Evolutionary conservation across 768 basidiomycete genomes (phyloP).

Genomic region (Pisolithus tinctorius): DNA sequence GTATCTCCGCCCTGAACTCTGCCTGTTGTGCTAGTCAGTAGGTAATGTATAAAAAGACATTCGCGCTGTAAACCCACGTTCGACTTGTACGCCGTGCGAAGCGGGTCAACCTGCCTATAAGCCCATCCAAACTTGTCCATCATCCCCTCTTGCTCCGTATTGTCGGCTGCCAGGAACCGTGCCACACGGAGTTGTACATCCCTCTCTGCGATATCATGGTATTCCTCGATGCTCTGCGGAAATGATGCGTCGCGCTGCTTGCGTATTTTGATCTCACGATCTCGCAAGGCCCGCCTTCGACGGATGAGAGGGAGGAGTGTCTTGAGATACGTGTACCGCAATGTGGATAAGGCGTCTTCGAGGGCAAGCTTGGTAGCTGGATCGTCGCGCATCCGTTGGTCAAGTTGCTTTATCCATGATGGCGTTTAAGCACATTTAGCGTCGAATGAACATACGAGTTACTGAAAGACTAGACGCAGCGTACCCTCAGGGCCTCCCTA

Average conservation of each 20-base stretch:
- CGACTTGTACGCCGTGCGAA: constrained; percentile 33
- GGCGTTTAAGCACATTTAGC: not conserved
- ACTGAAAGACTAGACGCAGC: not conserved
- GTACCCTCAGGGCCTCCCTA: constrained; percentile 17
- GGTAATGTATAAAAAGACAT: not conserved
- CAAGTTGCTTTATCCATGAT: constrained; percentile 13
- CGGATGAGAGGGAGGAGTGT: constrained; percentile 13
- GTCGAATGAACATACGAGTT: not conserved
- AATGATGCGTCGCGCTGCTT: constrained; percentile 28
- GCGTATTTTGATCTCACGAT: constrained; percentile 16
- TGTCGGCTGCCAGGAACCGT: constrained; percentile 32
- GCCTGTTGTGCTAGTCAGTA: constrained; percentile 6
- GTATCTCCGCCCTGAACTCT: constrained; percentile 18
- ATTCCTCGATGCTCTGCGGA: constrained; percentile 24
- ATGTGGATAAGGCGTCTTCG: constrained; percentile 22
- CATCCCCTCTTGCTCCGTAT: constrained; percentile 38
- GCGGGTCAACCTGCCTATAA: constrained; percentile 39
- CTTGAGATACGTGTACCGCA: constrained; percentile 27
- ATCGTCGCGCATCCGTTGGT: constrained; percentile 11
- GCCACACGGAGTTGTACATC: constrained; percentile 47
- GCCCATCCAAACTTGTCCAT: constrained; percentile 46
- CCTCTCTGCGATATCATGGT: constrained; percentile 25
- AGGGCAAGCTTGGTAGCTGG: constrained; percentile 16
- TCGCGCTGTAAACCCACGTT: constrained; percentile 31
- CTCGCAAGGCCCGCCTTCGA: constrained; percentile 7